Percentiles rank a stretch among this genome's conserved stretches.
phyloP scores from a whole-genome alignment of 164 flowering plant species.

The Magnolia officinalis region DNA sequence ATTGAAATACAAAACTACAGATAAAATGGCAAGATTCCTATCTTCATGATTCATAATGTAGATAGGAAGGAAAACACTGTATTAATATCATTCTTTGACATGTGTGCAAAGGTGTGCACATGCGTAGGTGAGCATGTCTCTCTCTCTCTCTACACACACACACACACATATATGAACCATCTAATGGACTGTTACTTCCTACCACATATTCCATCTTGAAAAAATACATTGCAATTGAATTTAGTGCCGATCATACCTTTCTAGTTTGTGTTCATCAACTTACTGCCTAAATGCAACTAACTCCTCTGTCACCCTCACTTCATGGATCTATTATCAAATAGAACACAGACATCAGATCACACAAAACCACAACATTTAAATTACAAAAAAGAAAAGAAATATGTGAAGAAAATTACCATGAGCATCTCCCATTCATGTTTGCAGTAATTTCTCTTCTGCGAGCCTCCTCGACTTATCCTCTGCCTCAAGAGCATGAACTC shows the following conservation, averaged over 20 bases:
- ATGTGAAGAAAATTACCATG: slow-evolving; percentile 10
- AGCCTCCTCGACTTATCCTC: slow-evolving; percentile 46
- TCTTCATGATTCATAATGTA: too few species aligned
- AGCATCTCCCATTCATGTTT: slow-evolving; percentile 30
- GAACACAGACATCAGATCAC: not conserved
- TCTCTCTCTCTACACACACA: too few species aligned
- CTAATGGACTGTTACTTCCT: too few species aligned
- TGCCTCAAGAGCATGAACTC: slow-evolving; percentile 48
- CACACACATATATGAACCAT: too few species aligned
- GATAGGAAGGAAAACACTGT: too few species aligned
- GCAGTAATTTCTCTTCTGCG: slow-evolving; percentile 39
- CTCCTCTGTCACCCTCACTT: slow-evolving; percentile 22
- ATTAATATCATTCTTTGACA: too few species aligned
- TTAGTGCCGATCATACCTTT: slow-evolving; percentile 5
- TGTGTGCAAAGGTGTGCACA: too few species aligned
- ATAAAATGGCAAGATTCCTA: too few species aligned
- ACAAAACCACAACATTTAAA: not conserved
- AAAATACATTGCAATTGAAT: not conserved
- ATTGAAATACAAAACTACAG: too few species aligned
- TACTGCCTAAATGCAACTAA: slow-evolving; percentile 9
- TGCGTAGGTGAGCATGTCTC: too few species aligned
- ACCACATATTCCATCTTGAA: not conserved
- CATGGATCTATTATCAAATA: slow-evolving; percentile 16
- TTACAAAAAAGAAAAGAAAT: not conserved
- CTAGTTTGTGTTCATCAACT: slow-evolving; percentile 13